A percentile compares a stretch with the other conserved stretches of the same genome.
These are phyloP conservation scores for Aspergillus conjunctus DNA, from an alignment of 495 filamentous ascomycete genomes.

Conservation along the genomic window DNA sequence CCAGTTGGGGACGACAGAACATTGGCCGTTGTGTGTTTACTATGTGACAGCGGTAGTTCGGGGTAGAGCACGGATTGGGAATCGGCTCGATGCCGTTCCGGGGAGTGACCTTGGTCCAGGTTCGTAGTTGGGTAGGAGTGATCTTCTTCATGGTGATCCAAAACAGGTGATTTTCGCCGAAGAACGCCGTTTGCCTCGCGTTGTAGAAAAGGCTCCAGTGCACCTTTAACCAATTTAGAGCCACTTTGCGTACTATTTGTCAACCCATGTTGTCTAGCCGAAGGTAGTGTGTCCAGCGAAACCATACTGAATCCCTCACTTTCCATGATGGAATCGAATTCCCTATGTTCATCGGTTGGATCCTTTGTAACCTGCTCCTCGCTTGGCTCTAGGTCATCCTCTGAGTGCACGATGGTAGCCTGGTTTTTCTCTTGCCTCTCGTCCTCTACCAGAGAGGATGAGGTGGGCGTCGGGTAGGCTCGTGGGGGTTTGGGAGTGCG, in stretches of 20 bases:
- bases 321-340: slow-evolving; percentile 60
- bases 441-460: slow-evolving; percentile 45
- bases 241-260: slow-evolving; percentile 10
- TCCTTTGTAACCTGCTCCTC: slow-evolving; percentile 26
- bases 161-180: slow-evolving; percentile 34
- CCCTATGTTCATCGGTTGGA: slow-evolving; percentile 47
- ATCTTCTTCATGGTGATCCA: slow-evolving; percentile 12
- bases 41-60: no score
- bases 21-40: not conserved
- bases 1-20: not conserved
- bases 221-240: slow-evolving; percentile 26
- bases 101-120: not conserved
- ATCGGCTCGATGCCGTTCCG: not conserved
- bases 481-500: slow-evolving; percentile 35
- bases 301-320: slow-evolving; percentile 65
- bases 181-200: slow-evolving; percentile 35
- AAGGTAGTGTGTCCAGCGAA: slow-evolving; percentile 55
- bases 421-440: slow-evolving; percentile 29
- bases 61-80: no score
- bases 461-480: slow-evolving; percentile 46
- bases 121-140: not conserved
- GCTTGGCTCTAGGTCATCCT: slow-evolving; percentile 12
- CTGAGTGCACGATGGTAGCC: not conserved
- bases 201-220: slow-evolving; percentile 32
- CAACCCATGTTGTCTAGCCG: slow-evolving; percentile 42